Evolutionary conservation across 805 yeast species (phyloP).

Genomic region (Nematodospora valgi): DNA sequence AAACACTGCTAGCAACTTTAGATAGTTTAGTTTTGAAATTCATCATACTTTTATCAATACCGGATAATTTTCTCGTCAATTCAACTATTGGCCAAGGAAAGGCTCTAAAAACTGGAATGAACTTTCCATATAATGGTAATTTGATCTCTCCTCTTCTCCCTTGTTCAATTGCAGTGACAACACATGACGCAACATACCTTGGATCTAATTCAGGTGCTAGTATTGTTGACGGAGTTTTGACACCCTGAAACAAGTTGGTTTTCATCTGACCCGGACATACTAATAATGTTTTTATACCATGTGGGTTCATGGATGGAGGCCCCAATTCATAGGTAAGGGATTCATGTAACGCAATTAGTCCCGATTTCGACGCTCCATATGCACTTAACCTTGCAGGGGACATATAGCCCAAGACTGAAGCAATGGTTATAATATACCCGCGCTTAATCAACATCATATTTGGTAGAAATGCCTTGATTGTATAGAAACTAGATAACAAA

Average conservation of each 20-base stretch:
- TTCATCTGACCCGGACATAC: conserved; percentile 86
- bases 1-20: conserved; percentile 12
- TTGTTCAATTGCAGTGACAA: conserved; percentile 52
- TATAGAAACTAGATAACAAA: conserved; percentile 63
- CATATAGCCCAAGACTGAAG: conserved; percentile 81
- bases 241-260: conserved; percentile 71
- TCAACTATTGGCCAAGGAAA: conserved; percentile 69
- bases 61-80: conserved; percentile 53
- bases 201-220: conserved; percentile 86
- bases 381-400: conserved; percentile 79
- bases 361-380: conserved; percentile 91
- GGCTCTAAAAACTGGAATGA: conserved; percentile 68
- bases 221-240: conserved; percentile 66
- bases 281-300: conserved; percentile 67
- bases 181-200: conserved; percentile 53
- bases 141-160: conserved; percentile 70
- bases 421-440: conserved; percentile 78
- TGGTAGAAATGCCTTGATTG: conserved; percentile 70
- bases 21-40: conserved; percentile 16
- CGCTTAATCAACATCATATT: conserved; percentile 57
- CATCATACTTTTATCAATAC: conserved; percentile 58
- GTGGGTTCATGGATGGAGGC: conserved; percentile 40
- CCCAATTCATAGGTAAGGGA: conserved; percentile 70
- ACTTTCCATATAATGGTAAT: conserved; percentile 72
- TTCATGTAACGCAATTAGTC: conserved; percentile 80